These are phyloP conservation scores for Saussurea involucrata DNA, from an alignment of 129 eudicot genomes.

Conservation along the genomic window DNA sequence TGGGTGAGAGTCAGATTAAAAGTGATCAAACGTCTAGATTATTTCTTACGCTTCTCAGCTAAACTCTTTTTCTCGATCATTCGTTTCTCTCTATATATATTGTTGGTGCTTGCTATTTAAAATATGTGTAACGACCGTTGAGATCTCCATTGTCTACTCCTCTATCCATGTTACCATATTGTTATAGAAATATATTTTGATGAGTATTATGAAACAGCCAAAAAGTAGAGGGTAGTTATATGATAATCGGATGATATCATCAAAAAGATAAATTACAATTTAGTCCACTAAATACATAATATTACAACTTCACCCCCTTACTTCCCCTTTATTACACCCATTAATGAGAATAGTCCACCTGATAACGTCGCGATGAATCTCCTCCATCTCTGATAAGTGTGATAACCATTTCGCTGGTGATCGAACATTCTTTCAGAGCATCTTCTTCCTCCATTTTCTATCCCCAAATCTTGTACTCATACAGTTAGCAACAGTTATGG, in stretches of 20 bases:
- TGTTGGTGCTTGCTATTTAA: too few relatives aligned
- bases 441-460: constrained; percentile 2
- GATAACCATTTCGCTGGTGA: constrained; percentile 20
- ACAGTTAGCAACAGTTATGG: constrained; percentile 6
- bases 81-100: too few relatives aligned
- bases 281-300: neutral
- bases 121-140: too few relatives aligned
- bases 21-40: too few relatives aligned
- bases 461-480: neutral
- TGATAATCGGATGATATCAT: neutral
- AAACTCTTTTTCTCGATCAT: too few relatives aligned
- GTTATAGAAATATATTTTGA: neutral
- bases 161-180: neutral
- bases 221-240: constrained; percentile 4
- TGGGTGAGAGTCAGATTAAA: too few relatives aligned
- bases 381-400: constrained; percentile 14
- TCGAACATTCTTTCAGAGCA: neutral
- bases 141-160: too few relatives aligned
- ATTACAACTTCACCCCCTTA: constrained; percentile 4
- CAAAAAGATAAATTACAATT: neutral
- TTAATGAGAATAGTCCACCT: neutral
- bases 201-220: neutral
- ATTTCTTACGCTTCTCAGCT: too few relatives aligned
- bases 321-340: neutral
- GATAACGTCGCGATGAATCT: neutral